Base-by-base conservation (phyloP, 208 protist species). In the Trypanosoma cruzi region DNA sequence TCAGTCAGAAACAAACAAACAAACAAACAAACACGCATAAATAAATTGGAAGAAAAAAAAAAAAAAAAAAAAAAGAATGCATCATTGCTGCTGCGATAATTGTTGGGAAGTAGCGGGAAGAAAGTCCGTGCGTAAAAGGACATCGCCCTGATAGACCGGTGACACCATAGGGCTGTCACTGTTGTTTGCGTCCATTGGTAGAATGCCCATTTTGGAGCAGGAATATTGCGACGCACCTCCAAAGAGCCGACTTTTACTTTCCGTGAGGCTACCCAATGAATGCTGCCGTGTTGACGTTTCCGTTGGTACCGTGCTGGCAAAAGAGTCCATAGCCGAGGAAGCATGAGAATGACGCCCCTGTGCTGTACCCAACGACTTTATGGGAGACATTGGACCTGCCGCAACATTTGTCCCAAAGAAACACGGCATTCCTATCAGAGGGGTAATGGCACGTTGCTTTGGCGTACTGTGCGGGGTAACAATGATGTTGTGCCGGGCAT, bases 401-500 rank as follows among this genome's bases (percentile, higher is more conserved):
- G n/a, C n/a, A n/a, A n/a, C n/a, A n/a, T n/a, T n/a, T n/a, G n/a
- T n/a, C n/a, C n/a, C n/a, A n/a, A n/a, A n/a, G n/a, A n/a, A n/a
- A n/a, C n/a, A n/a, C n/a, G n/a, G n/a, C n/a, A n/a, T n/a, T n/a
- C n/a, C 84, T 1, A 71, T 77, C 53, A 86, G 75, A n/a, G 84
- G 79, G 0, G 78, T 81, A 37, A 86, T 73, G n/a, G 73, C 40
- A 3, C 66, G 49, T 36, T 69, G 70, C n/a, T 75, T 76, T 18
- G 64, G 72, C 14, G 72, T 82, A 16, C 69, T 72, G 13, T 63
- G 61, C 42, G 75, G 68, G 24, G 73, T 69, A 32, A 86, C 63
- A 44, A 86, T 80, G 20, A 75, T 34, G 26, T 31, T 75, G 57
- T 72, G 73, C 18, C 84, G 85, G 14, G 65, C 81, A 1, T 81